Conservation (phyloP, 2,329 filamentous ascomycete genomes). For the Aspergillus felis region DNA sequence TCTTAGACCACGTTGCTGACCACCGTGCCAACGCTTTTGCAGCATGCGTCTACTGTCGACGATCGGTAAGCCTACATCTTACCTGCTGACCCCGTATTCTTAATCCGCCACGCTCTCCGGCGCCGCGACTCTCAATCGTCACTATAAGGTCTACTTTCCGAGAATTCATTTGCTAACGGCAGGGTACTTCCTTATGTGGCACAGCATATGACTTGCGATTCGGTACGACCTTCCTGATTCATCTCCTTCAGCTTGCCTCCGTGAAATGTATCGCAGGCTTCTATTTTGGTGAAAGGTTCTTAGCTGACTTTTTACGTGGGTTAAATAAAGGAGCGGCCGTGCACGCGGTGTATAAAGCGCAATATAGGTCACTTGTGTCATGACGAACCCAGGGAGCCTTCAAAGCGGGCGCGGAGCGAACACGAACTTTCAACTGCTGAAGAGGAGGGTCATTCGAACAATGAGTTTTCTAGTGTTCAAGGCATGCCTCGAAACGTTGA, state of each 20-base stretch:
- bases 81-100: neutral
- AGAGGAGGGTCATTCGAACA: slow-evolving; percentile 50
- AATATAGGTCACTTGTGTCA: slow-evolving; percentile 98
- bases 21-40: slow-evolving; percentile 33
- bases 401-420: slow-evolving; percentile 74
- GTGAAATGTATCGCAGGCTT: slow-evolving; percentile 21
- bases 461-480: slow-evolving; percentile 43
- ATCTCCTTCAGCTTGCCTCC: slow-evolving; percentile 14
- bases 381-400: slow-evolving; percentile 87
- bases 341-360: slow-evolving; percentile 94
- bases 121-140: slow-evolving; percentile 14
- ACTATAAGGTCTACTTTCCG: slow-evolving; percentile 9
- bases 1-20: slow-evolving; percentile 22
- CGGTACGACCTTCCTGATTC: slow-evolving; percentile 56
- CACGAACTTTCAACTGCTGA: slow-evolving; percentile 56
- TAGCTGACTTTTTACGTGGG: slow-evolving; percentile 33
- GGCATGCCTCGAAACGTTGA: slow-evolving; percentile 53
- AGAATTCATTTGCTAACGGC: slow-evolving; percentile 44
- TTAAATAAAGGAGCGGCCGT: slow-evolving; percentile 74
- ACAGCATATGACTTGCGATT: slow-evolving; percentile 90
- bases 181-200: slow-evolving; percentile 39
- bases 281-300: neutral
- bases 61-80: slow-evolving; percentile 67
- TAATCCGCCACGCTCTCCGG: neutral
- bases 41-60: slow-evolving; percentile 86